Evolutionary conservation across 805 yeast genomes (phyloP).

Genomic region (Ascoidea tarda): DNA sequence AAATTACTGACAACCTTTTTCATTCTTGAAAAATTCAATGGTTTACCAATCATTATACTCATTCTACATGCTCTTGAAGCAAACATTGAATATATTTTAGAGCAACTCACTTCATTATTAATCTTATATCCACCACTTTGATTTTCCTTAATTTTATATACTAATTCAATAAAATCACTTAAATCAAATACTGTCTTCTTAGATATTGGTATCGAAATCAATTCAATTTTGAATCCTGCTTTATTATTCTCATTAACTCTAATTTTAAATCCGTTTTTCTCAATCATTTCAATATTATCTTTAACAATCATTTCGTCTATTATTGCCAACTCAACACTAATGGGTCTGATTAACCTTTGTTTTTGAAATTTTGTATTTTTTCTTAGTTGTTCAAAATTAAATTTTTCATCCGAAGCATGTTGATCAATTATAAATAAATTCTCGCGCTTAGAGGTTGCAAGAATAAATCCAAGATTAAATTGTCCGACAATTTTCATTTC

Average conservation of each 20-base stretch:
- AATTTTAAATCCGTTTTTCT: slow-evolving; percentile 66
- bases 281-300: slow-evolving; percentile 43
- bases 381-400: slow-evolving; percentile 66
- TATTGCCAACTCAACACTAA: slow-evolving; percentile 46
- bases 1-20: slow-evolving; percentile 48
- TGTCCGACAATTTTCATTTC: slow-evolving; percentile 81
- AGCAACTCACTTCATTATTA: slow-evolving; percentile 34
- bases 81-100: slow-evolving; percentile 70
- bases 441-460: slow-evolving; percentile 40
- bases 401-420: slow-evolving; percentile 96
- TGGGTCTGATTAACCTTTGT: slow-evolving; percentile 57
- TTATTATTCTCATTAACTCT: slow-evolving; percentile 30
- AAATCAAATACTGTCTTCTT: slow-evolving; percentile 53
- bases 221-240: slow-evolving; percentile 41
- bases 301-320: slow-evolving; percentile 65
- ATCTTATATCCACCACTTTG: slow-evolving; percentile 21
- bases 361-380: slow-evolving; percentile 39
- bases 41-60: slow-evolving; percentile 87
- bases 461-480: slow-evolving; percentile 89
- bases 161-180: slow-evolving; percentile 52
- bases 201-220: slow-evolving; percentile 60
- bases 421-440: slow-evolving; percentile 79
- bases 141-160: slow-evolving; percentile 48
- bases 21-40: slow-evolving; percentile 51
- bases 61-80: slow-evolving; percentile 94